Evolutionary conservation across 768 basidiomycete species (phyloP).

Genomic region (Candolleomyces aberdarensis): DNA sequence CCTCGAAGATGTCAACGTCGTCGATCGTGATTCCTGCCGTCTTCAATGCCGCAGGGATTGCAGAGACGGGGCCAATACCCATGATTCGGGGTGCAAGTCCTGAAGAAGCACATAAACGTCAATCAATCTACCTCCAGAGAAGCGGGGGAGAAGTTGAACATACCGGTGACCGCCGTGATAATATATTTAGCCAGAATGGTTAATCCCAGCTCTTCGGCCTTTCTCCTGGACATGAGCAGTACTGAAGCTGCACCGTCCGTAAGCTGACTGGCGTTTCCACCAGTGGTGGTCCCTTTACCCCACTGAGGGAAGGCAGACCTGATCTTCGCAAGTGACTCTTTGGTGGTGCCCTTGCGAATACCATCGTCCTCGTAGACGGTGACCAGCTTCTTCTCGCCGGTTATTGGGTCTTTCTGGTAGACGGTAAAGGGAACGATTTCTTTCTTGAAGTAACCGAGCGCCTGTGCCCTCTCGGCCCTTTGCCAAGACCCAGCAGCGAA

Average conservation of each 20-base stretch:
- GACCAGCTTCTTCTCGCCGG: conserved; percentile 51
- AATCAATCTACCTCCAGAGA: not conserved
- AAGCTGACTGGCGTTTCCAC: conserved; percentile 83
- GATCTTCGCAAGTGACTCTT: conserved; percentile 60
- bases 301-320: conserved; percentile 81
- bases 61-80: conserved; percentile 83
- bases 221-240: conserved; percentile 74
- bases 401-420: conserved; percentile 52
- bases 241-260: conserved; percentile 84
- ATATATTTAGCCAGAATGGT: conserved; percentile 75
- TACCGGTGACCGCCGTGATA: conserved; percentile 67
- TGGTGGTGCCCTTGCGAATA: conserved; percentile 71
- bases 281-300: conserved; percentile 70
- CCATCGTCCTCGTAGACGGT: conserved; percentile 72
- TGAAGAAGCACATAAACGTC: conserved; percentile 14
- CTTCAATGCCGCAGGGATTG: conserved; percentile 77
- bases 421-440: conserved; percentile 81
- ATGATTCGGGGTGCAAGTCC: conserved; percentile 80
- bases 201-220: conserved; percentile 74
- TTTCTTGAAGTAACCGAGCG: conserved; percentile 55
- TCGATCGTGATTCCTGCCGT: conserved; percentile 59
- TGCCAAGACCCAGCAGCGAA: conserved; percentile 76
- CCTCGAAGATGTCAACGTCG: conserved; percentile 83
- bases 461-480: conserved; percentile 73
- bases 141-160: not conserved